Conservation (phyloP, 2,329 filamentous ascomycete genomes). For the Cladosporium phlei region DNA sequence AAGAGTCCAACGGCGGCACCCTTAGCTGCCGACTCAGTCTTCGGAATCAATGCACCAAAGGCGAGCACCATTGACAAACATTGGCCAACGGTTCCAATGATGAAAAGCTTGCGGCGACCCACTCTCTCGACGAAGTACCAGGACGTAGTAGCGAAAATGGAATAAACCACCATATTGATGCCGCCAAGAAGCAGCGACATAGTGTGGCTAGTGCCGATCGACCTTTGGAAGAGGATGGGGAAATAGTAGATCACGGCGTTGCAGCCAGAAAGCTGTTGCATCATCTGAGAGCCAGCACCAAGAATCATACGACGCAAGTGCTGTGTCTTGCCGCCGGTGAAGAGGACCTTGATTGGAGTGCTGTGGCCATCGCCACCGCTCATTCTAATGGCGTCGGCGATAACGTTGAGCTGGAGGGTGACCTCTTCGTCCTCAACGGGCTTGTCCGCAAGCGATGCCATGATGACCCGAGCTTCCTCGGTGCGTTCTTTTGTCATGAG, state of each 20-base stretch:
- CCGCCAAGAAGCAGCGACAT: conserved; percentile 59
- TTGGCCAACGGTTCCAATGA: conserved; percentile 45
- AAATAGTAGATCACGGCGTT: conserved; percentile 22
- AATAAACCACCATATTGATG: conserved; percentile 22
- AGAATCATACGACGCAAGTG: conserved; percentile 7
- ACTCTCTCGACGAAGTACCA: conserved; percentile 62
- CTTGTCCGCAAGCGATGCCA: conserved; percentile 5
- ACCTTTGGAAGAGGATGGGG: conserved; percentile 41
- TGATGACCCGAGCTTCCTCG: conserved; percentile 9
- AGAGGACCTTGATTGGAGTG: conserved; percentile 6
- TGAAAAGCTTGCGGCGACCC: conserved; percentile 42
- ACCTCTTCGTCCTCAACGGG: conserved; percentile 10
- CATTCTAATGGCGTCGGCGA: conserved; percentile 9
- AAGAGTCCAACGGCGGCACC: conserved; percentile 29
- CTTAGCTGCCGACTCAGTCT: neutral
- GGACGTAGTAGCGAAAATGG: conserved; percentile 45
- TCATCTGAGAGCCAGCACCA: conserved; percentile 16
- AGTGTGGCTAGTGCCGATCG: conserved; percentile 52
- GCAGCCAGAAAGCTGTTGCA: conserved; percentile 19
- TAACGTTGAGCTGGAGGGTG: conserved; percentile 2
- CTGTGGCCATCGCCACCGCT: conserved; percentile 6
- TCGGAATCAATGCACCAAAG: conserved; percentile 29
- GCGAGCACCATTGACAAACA: conserved; percentile 48
- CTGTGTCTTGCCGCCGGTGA: conserved; percentile 10
- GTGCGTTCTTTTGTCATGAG: conserved; percentile 11